Evolutionary conservation across 768 basidiomycete genomes (phyloP).

Genomic region (Lactifluus pinguis): DNA sequence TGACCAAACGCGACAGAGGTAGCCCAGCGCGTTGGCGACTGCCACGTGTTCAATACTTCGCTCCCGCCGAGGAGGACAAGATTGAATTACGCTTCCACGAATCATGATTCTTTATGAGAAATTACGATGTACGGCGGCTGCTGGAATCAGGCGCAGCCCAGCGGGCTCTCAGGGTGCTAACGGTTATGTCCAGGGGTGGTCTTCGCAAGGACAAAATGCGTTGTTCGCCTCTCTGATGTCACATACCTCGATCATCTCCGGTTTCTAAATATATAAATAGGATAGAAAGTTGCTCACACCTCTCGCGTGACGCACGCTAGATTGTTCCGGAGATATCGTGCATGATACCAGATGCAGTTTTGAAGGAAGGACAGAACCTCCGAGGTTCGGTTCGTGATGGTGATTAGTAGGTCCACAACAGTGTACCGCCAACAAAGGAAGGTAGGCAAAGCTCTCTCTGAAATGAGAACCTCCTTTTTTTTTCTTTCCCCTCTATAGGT

Average conservation of each 20-base stretch:
- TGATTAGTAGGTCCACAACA: constrained; percentile 3
- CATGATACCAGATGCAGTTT: background rate
- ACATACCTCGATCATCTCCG: no score
- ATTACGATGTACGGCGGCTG: background rate
- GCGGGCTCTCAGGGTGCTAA: no score
- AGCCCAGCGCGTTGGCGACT: background rate
- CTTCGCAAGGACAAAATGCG: no score
- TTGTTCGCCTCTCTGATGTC: no score
- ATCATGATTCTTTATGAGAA: background rate
- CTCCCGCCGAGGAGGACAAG: background rate
- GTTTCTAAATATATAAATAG: no score
- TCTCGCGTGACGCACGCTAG: background rate
- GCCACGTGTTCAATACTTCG: background rate
- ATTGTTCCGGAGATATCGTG: background rate
- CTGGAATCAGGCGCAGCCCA: no score
- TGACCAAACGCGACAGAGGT: background rate
- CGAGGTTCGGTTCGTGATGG: background rate
- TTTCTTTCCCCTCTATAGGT: no score
- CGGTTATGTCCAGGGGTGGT: no score
- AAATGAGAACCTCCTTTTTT: background rate
- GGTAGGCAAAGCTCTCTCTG: background rate
- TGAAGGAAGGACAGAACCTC: background rate
- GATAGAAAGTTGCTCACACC: background rate
- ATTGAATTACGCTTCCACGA: background rate
- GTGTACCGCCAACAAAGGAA: background rate